A percentile compares a stretch with the other conserved stretches of the same genome.
phyloP scores from a whole-genome alignment of 192 early-diverging fungal species.

The Blastocladiella britannica region DNA sequence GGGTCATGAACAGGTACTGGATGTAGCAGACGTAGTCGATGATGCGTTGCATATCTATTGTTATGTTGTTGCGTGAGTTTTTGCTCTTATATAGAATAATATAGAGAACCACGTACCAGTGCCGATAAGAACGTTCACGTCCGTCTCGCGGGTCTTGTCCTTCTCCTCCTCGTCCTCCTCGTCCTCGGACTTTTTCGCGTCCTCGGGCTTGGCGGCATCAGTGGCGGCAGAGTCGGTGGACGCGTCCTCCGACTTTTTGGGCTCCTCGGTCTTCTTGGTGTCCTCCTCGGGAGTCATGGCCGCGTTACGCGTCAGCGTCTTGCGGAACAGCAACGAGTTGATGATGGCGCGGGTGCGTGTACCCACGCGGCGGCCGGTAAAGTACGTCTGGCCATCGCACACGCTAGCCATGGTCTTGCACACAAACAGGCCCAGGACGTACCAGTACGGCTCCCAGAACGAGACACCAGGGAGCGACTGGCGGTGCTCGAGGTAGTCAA shows the following conservation, averaged over 20 bases:
- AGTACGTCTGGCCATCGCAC: background rate
- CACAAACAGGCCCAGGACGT: background rate
- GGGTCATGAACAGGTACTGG: slow-evolving; percentile 39
- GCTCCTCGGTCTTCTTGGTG: background rate
- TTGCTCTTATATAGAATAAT: too few species aligned
- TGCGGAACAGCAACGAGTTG: background rate
- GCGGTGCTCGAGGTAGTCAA: background rate
- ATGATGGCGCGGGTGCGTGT: background rate
- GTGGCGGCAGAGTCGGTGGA: too few species aligned
- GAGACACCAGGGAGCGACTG: background rate
- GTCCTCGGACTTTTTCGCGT: background rate
- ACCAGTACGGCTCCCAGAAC: background rate
- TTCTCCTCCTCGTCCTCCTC: background rate
- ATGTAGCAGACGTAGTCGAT: slow-evolving; percentile 28
- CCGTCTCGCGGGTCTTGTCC: background rate
- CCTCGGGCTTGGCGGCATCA: too few species aligned
- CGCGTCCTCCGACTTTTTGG: too few species aligned
- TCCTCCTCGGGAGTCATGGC: background rate
- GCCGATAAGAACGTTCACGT: background rate
- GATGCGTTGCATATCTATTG: slow-evolving; percentile 47
- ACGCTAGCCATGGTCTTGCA: background rate
- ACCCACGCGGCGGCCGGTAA: background rate
- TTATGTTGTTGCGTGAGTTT: too few species aligned
- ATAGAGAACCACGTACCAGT: too few species aligned
- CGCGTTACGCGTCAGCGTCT: background rate